Percentiles rank a stretch among this genome's conserved stretches.
phyloP scores from a whole-genome alignment of 202 grass and related monocot species.

The Setaria italica region DNA sequence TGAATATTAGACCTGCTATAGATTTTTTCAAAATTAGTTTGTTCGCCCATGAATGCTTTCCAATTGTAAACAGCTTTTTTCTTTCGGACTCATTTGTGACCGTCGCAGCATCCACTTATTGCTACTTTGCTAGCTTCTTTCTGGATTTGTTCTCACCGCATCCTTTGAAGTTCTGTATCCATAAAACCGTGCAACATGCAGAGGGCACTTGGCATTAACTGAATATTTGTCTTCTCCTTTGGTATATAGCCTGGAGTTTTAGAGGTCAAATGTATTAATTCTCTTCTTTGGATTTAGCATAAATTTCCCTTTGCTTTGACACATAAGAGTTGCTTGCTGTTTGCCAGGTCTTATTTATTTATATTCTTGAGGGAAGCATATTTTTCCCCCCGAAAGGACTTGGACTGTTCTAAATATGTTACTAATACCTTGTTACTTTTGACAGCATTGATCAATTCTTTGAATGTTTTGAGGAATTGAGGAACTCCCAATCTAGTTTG shows the following conservation, averaged over 20 bases:
- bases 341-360: slow-evolving; percentile 27
- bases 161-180: neutral
- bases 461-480: slow-evolving; percentile 98
- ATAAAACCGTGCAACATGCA: slow-evolving; percentile 32
- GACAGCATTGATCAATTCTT: slow-evolving; percentile 98
- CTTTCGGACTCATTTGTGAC: slow-evolving; percentile 32
- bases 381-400: neutral
- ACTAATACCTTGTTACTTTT: slow-evolving; percentile 57
- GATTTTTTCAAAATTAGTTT: slow-evolving; percentile 17
- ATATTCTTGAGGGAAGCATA: slow-evolving; percentile 34
- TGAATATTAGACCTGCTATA: slow-evolving; percentile 22
- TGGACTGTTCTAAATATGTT: neutral
- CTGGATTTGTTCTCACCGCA: slow-evolving; percentile 17
- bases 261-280: slow-evolving; percentile 12
- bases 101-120: slow-evolving; percentile 18
- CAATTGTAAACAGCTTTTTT: slow-evolving; percentile 16
- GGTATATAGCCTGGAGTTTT: slow-evolving; percentile 3
- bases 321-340: slow-evolving; percentile 16
- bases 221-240: slow-evolving; percentile 17
- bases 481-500: slow-evolving; percentile 77
- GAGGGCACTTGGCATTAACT: neutral
- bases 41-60: slow-evolving; percentile 6
- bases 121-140: slow-evolving; percentile 27
- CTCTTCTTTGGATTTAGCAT: slow-evolving; percentile 18
- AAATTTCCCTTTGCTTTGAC: neutral